phyloP scores from a whole-genome alignment of 768 basidiomycete species.

The Boletales sp. region DNA sequence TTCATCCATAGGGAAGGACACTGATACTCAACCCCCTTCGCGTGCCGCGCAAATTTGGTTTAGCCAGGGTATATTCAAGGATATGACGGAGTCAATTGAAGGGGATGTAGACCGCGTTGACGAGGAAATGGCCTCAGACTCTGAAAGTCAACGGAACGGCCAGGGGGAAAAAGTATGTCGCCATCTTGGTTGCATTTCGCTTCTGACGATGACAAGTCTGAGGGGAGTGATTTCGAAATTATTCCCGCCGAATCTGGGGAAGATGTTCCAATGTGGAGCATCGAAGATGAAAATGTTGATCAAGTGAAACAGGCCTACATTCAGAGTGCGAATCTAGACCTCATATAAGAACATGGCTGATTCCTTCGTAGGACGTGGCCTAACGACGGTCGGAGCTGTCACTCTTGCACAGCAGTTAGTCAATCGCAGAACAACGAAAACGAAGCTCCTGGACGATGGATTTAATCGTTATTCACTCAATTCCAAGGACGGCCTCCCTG shows the following conservation, averaged over 20 bases:
- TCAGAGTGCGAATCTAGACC: slow-evolving; percentile 47
- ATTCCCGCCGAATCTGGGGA: slow-evolving; percentile 58
- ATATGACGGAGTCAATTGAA: slow-evolving; percentile 36
- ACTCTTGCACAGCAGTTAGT: slow-evolving; percentile 88
- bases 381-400: slow-evolving; percentile 86
- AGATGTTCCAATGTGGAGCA: slow-evolving; percentile 74
- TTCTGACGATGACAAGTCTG: slow-evolving; percentile 17
- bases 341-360: slow-evolving; percentile 4
- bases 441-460: slow-evolving; percentile 88
- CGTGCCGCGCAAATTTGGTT: slow-evolving; percentile 89
- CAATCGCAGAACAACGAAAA: slow-evolving; percentile 85
- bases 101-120: slow-evolving; percentile 19
- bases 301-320: slow-evolving; percentile 61
- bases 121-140: slow-evolving; percentile 23
- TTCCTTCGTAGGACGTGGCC: slow-evolving; percentile 58
- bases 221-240: slow-evolving; percentile 61
- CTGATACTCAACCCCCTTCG: slow-evolving; percentile 36
- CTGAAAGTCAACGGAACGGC: slow-evolving; percentile 31
- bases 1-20: slow-evolving; percentile 36
- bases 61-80: slow-evolving; percentile 84
- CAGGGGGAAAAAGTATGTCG: slow-evolving; percentile 25
- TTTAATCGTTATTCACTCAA: slow-evolving; percentile 93
- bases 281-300: slow-evolving; percentile 73
- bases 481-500: slow-evolving; percentile 85
- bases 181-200: background rate